Base-by-base conservation (phyloP, 179 eudicot species). In the Corrigiola litoralis region DNA sequence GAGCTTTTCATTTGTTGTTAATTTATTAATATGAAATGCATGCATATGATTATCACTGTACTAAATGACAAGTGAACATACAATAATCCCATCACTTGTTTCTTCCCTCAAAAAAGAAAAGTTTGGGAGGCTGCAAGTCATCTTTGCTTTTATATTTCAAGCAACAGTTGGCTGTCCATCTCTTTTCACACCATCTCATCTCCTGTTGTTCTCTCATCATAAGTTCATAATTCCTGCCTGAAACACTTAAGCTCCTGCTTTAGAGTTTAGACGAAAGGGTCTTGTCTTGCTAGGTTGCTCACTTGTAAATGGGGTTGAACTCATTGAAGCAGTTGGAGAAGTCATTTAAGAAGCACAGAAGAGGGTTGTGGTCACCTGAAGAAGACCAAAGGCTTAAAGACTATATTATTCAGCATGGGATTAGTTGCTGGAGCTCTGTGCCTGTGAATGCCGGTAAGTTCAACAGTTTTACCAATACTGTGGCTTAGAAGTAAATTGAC, bases 381-480 rank as follows among this genome's bases (percentile, higher is more conserved):
- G 84, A 80, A 72, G 82, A 79, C 46, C 72, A 75, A 54, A 72
- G 69, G 63, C 82, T 79, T 4, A 69, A 71, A 68, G 69, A 74
- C 53, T 77, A 73, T 51, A 67, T 76, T 67, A 66, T 77, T 64
- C 65, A 55, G 27, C 65, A 70, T 73, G 84, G 84, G 71, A 72
- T 76, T 66, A 44, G 76, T 62, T 80, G 79, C 27, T 80, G 84
- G 84, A 80, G 69, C 32, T 73, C 84, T 63, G 80, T 92, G 36
- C 87, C 98, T 4, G 14, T 68, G 65, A 82, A 84, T 61, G 89
- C 98, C 9, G 96, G 98, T 90, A 47, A 63, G 72, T 72, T 17
- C 3, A 16, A 13, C 14, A 25, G n/a, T 37, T 60, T 31, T n/a
- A n/a, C n/a, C n/a, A n/a, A n/a, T n/a, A n/a, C n/a, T n/a, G n/a